Base-by-base conservation (phyloP, 2,329 filamentous ascomycete genomes). In the Penicillium sp. region DNA sequence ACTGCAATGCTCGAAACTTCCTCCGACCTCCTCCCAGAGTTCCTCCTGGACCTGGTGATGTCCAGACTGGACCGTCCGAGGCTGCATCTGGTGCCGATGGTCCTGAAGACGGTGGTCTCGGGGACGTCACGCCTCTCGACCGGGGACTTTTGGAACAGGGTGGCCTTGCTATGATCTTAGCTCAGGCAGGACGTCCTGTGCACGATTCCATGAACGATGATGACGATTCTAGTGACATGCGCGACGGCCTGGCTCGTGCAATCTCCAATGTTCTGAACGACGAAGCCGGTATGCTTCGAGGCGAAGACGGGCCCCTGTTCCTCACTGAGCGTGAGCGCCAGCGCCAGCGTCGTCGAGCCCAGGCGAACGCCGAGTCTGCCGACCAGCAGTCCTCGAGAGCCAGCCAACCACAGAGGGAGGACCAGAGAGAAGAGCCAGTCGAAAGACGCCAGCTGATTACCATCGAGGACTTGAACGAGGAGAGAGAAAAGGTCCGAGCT, bases 381-480 rank as follows among this genome's bases (percentile, higher is more conserved):
- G 52, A 45, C 6, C 37, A 43, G 11, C 37, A 40, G 5, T 13
- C 51, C 22, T 33, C 51, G 37, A 54, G 37, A 33, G 28, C 64
- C 16, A 65, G 59, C 16, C 65, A 68, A 60, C 53, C 71, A 5
- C 62, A 63, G 42, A 46, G 43, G 22, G 53, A 48, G 11, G 26
- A 40, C 11, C 43, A 59, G 52, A n/a, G 37, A 45, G 51, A 35
- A 26, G 59, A 58, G 55, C 61, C 57, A 52, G 63, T 52, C 61
- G 66, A 19, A 55, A 69, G 70, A 38, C 76, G 75, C 19, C 71
- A 78, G 55, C 63, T 78, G 35, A 66, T 70, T 35, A 90, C 90
- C 0, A 83, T 93, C 59, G 91, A 97, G 60, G 89, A 93, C 65
- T 82, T 99, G 6, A 91, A 97, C 64, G 85, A 85, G 37, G 85